A percentile compares a stretch with the other conserved stretches of the same genome.
Evolutionary conservation across 805 yeast genomes (phyloP).

Genomic region (Komagataella populi): DNA sequence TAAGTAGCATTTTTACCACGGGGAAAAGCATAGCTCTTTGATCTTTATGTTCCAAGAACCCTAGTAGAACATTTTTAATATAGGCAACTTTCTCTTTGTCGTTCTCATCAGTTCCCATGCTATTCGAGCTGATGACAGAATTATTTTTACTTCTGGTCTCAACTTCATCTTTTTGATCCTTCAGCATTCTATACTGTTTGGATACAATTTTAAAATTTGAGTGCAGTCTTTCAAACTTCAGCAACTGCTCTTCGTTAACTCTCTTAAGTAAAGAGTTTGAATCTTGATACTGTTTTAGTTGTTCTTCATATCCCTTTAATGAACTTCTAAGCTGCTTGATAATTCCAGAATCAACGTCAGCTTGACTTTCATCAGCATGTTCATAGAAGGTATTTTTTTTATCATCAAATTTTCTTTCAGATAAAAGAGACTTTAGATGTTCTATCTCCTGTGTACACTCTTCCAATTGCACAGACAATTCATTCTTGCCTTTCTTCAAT

Average conservation of each 20-base stretch:
- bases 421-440: background rate
- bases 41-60: slow-evolving; percentile 86
- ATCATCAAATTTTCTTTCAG: background rate
- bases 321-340: slow-evolving; percentile 36
- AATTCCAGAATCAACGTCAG: slow-evolving; percentile 8
- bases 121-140: background rate
- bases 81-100: slow-evolving; percentile 50
- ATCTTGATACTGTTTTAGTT: slow-evolving; percentile 41
- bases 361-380: background rate
- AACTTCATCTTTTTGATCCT: slow-evolving; percentile 13
- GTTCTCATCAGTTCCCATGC: slow-evolving; percentile 10
- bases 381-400: background rate
- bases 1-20: slow-evolving; percentile 65
- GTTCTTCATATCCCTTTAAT: slow-evolving; percentile 33
- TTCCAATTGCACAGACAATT: slow-evolving; percentile 11
- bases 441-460: slow-evolving; percentile 7
- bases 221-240: slow-evolving; percentile 55
- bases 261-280: slow-evolving; percentile 39
- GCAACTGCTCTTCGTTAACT: slow-evolving; percentile 51
- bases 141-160: background rate
- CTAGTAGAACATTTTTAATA: slow-evolving; percentile 78
- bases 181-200: slow-evolving; percentile 37
- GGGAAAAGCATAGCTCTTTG: slow-evolving; percentile 79
- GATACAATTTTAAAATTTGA: slow-evolving; percentile 57
- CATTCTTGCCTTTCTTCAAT: slow-evolving; percentile 1